Percentiles rank a stretch among this genome's conserved stretches.
phyloP scores from a whole-genome alignment of 441 rosid genomes.

The Syzygium syzygioides region DNA sequence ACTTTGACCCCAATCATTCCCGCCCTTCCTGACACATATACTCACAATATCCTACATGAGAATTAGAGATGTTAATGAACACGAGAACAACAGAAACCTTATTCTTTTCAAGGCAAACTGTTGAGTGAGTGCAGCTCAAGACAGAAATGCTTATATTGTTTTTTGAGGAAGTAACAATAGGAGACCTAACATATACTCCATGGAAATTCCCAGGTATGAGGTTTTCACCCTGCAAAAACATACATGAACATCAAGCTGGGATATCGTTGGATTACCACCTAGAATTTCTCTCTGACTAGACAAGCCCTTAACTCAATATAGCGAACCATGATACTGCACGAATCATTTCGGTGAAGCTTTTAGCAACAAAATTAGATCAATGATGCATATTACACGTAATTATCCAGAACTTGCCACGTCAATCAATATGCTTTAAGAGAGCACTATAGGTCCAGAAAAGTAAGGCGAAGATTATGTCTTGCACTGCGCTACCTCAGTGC shows the following conservation, averaged over 20 bases:
- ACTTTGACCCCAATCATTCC: conserved; percentile 56
- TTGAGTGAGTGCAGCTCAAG: background rate
- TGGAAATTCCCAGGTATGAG: conserved; percentile 28
- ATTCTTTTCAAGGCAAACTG: background rate
- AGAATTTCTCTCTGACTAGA: background rate
- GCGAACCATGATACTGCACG: background rate
- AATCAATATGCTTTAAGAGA: background rate
- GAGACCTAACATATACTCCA: conserved; percentile 31
- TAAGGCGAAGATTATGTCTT: background rate
- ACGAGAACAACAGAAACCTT: background rate
- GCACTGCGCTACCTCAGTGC: background rate
- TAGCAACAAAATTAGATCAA: background rate
- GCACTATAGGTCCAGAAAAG: background rate
- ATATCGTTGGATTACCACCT: background rate
- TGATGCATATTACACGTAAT: background rate
- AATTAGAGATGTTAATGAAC: background rate
- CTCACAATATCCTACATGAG: conserved; percentile 44
- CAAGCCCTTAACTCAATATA: background rate
- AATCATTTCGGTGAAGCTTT: background rate
- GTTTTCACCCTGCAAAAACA: conserved; percentile 43
- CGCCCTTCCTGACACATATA: conserved; percentile 63
- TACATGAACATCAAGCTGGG: background rate
- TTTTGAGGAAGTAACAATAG: conserved; percentile 42
- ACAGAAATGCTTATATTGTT: conserved; percentile 39
- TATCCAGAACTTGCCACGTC: background rate